These are phyloP conservation scores for Gremmenia infestans DNA, from an alignment of 2,329 filamentous ascomycete genomes.

Conservation along the genomic window DNA sequence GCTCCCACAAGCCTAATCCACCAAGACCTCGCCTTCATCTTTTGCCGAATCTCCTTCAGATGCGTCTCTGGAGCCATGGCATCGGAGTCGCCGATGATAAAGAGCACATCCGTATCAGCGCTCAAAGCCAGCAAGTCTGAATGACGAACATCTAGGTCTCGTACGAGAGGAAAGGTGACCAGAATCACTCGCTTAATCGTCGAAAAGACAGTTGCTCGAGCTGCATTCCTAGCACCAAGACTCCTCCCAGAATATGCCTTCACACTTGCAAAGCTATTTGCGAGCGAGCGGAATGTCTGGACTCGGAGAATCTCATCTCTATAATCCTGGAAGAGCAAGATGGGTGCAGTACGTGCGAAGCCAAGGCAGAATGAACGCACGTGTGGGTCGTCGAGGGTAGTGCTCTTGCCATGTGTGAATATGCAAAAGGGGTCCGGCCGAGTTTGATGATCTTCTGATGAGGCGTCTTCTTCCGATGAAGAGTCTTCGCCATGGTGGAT, in stretches of 20 bases:
- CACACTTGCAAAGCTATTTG: constrained; percentile 1
- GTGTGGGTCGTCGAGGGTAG: not conserved
- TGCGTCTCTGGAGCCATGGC: constrained; percentile 1
- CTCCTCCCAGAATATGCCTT: constrained; percentile 2
- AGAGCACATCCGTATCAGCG: constrained; percentile 5
- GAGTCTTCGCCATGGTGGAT: not conserved
- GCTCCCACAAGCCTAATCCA: constrained; percentile 1
- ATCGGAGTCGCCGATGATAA: constrained; percentile 4
- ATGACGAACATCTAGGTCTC: constrained; percentile 1
- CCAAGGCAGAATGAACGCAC: constrained; percentile 1
- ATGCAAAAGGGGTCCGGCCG: not conserved
- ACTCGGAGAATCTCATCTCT: constrained; percentile 1
- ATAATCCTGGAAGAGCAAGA: constrained; percentile 2
- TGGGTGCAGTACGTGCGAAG: not conserved
- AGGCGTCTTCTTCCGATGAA: not conserved
- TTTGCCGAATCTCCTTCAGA: constrained; percentile 2
- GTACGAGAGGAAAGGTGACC: constrained; percentile 5
- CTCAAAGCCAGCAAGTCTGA: constrained; percentile 3
- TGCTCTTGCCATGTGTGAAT: constrained; percentile 1
- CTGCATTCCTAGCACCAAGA: constrained; percentile 1
- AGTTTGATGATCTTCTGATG: not conserved
- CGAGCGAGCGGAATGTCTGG: not conserved
- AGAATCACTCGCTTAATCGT: constrained; percentile 1
- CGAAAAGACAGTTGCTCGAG: not conserved
- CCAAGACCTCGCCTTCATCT: constrained; percentile 8